phyloP scores from a whole-genome alignment of 345 rosid species.

The Cardamine resedifolia region DNA sequence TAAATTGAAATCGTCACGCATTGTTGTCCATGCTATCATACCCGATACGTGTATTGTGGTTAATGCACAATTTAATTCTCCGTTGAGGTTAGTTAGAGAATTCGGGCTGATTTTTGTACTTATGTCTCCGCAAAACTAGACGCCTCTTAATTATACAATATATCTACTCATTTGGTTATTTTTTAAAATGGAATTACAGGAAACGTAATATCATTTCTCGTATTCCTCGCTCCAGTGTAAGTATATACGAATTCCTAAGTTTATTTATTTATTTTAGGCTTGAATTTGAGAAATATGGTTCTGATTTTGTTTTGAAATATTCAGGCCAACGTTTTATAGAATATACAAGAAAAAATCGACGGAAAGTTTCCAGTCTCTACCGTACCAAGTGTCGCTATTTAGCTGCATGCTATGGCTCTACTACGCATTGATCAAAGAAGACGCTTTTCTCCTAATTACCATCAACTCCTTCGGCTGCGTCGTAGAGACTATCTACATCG shows the following conservation, averaged over 20 bases:
- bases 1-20: conserved; percentile 37
- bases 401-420: conserved; percentile 93
- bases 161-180: neutral
- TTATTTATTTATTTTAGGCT: neutral
- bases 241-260: conserved; percentile 29
- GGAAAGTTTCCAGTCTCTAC: conserved; percentile 74
- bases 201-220: conserved; percentile 65
- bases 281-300: neutral
- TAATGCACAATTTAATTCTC: conserved; percentile 33
- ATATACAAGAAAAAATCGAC: conserved; percentile 73
- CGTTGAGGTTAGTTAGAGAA: conserved; percentile 28
- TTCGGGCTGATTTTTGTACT: conserved; percentile 4
- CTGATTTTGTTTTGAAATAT: neutral
- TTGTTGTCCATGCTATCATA: conserved; percentile 31
- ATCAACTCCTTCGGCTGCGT: conserved; percentile 81
- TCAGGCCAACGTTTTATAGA: conserved; percentile 78
- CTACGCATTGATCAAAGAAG: conserved; percentile 63
- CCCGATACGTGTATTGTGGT: conserved; percentile 31
- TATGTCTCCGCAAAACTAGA: conserved; percentile 6
- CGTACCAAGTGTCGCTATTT: conserved; percentile 82
- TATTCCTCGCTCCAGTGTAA: conserved; percentile 86
- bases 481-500: conserved; percentile 64
- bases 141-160: conserved; percentile 14
- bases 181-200: conserved; percentile 47
- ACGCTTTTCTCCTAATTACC: conserved; percentile 73